These are phyloP conservation scores for Hymenoscyphus scutula DNA, from an alignment of 2,329 filamentous ascomycete species.

Conservation along the genomic window DNA sequence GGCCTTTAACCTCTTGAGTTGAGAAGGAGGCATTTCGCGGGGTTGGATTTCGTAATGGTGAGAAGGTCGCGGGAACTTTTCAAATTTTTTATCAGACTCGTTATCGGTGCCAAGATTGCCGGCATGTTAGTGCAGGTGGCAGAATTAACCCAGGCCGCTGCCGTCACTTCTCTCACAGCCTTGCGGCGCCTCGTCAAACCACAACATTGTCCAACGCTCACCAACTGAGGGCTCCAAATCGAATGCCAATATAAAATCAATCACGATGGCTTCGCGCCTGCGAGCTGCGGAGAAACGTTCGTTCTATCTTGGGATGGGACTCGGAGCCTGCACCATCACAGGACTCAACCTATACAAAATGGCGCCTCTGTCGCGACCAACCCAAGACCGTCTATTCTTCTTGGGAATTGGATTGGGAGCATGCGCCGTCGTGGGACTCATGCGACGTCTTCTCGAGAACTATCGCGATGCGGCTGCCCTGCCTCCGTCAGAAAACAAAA, in stretches of 20 bases:
- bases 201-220: not conserved
- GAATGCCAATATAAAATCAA: constrained; percentile 1
- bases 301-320: not conserved
- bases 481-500: constrained; percentile 60
- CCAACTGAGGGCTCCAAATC: not conserved
- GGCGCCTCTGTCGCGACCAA: constrained; percentile 31
- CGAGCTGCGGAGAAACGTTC: not conserved
- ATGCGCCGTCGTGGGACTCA: constrained; percentile 54
- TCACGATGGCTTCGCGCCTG: constrained; percentile 4
- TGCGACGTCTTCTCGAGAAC: constrained; percentile 56
- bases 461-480: constrained; percentile 66
- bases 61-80: constrained; percentile 13
- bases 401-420: constrained; percentile 47
- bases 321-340: not conserved
- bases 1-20: constrained; percentile 92
- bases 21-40: constrained; percentile 79
- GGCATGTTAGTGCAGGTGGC: constrained; percentile 6
- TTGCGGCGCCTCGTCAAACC: constrained; percentile 2
- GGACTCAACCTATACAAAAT: constrained; percentile 22
- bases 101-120: constrained; percentile 9
- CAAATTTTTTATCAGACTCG: constrained; percentile 19
- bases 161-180: constrained; percentile 1
- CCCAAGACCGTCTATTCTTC: constrained; percentile 31
- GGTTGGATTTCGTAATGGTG: constrained; percentile 25
- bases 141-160: no score